Evolutionary conservation across 1,284 basidiomycete species (phyloP), one percentile per base, ranked within the genome.

Genomic region (Peniophora sp.): DNA sequence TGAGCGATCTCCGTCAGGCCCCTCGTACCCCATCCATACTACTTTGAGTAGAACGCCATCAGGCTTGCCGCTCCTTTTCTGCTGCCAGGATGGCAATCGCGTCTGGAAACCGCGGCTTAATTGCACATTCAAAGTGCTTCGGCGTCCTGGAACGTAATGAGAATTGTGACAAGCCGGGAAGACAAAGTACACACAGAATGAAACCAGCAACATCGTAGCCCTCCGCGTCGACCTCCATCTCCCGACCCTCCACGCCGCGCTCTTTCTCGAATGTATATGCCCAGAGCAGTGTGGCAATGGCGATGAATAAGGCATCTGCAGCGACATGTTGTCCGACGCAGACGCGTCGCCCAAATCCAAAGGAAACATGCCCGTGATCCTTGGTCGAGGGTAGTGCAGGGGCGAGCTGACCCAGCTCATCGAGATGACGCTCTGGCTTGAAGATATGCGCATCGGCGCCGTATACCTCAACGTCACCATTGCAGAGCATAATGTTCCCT

Each of bases 311-410:
- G 2, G 71, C 72, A 55, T 73, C 72, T 24, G 59, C 59, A 1
- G 69, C 74, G n/a, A 77, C 63, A 50, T 75, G 68, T 65, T 69
- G 67, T 0, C 75, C 73, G 0, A 73, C 71, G 53, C 73, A 77
- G 14, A 74, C 68, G 17, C 74, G 62, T 11, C 74, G 59, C 19
- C 73, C 73, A 48, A 74, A 75, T 1, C 73, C 73, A 53, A 75
- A 76, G 11, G 71, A 70, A 35, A 75, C 68, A 9, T 73, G 69
- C 53, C 73, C 73, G 12, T 68, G 66, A 50, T 71, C 54, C n/a
- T 59, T 56, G n/a, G 63, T 57, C 52, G 67, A 50, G 68, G 45
- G 58, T 71, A 75, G 10, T 73, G 68, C 50, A 73, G 71, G 1
- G 74, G 73, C 3, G 41, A 54, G 58, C 76, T 77, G 11, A 47